These are phyloP conservation scores for Ogataea ramenticola DNA, from an alignment of 805 yeast genomes.

Conservation along the genomic window DNA sequence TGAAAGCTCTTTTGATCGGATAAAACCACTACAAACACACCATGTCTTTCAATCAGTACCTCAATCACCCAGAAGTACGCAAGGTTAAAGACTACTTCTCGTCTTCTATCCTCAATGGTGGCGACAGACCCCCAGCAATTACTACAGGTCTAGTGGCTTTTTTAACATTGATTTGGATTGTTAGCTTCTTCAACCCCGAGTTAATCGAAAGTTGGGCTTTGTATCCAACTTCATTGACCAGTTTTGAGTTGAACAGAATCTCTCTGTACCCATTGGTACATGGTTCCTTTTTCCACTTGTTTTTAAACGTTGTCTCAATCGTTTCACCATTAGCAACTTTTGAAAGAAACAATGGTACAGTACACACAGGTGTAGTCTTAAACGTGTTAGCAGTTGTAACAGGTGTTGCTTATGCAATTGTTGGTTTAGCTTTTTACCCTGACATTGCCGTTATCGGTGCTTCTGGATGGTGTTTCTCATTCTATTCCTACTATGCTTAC, in stretches of 20 bases:
- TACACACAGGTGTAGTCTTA: slow-evolving; percentile 74
- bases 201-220: slow-evolving; percentile 37
- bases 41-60: background rate
- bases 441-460: slow-evolving; percentile 54
- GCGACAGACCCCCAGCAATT: slow-evolving; percentile 33
- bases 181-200: slow-evolving; percentile 22
- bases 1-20: too few species aligned
- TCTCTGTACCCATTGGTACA: slow-evolving; percentile 74
- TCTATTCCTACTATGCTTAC: slow-evolving; percentile 55
- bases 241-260: slow-evolving; percentile 41
- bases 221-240: slow-evolving; percentile 46
- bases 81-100: background rate
- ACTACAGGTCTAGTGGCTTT: slow-evolving; percentile 56
- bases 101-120: background rate
- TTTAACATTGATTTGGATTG: slow-evolving; percentile 35
- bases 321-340: slow-evolving; percentile 55
- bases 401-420: slow-evolving; percentile 53
- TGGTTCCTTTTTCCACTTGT: slow-evolving; percentile 49
- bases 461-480: slow-evolving; percentile 67
- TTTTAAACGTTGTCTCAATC: slow-evolving; percentile 50
- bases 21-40: background rate
- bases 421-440: slow-evolving; percentile 46
- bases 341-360: slow-evolving; percentile 74
- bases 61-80: background rate
- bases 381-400: slow-evolving; percentile 65